Conservation (phyloP, 768 basidiomycete genomes). For the Hygrophoropsis aurantiaca region DNA sequence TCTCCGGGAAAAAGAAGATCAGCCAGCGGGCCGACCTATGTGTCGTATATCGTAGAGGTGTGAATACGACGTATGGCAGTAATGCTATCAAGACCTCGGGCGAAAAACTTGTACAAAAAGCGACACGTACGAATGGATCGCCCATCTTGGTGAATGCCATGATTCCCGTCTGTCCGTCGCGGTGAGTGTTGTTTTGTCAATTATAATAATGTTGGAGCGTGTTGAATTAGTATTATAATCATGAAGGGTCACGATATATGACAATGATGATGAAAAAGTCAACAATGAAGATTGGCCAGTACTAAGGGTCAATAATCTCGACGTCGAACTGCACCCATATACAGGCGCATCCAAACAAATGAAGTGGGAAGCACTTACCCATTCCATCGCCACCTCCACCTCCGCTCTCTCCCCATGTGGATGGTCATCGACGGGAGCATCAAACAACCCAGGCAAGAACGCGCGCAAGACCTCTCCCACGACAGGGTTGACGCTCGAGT, state of each 20-base stretch:
- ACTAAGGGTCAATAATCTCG: not conserved
- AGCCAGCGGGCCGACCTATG: slow-evolving; percentile 67
- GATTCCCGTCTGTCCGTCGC: slow-evolving; percentile 82
- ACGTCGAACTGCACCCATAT: not conserved
- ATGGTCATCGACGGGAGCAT: slow-evolving; percentile 56
- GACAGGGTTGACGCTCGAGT: slow-evolving; percentile 46
- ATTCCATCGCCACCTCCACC: slow-evolving; percentile 72
- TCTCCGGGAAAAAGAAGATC: too few relatives aligned
- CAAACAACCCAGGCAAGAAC: slow-evolving; percentile 62
- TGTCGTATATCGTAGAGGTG: too few relatives aligned
- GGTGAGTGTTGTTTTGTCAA: not conserved
- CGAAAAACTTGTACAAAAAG: not conserved
- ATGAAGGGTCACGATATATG: too few relatives aligned
- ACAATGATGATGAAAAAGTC: too few relatives aligned
- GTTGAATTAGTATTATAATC: too few relatives aligned
- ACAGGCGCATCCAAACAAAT: not conserved
- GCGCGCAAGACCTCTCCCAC: slow-evolving; percentile 51
- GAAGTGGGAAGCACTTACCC: slow-evolving; percentile 51
- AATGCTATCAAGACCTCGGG: not conserved
- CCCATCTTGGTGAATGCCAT: slow-evolving; percentile 68
- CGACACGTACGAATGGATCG: slow-evolving; percentile 64
- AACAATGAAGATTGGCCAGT: not conserved
- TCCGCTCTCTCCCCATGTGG: slow-evolving; percentile 42
- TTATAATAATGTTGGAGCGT: not conserved
- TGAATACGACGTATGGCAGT: not conserved